Conservation (phyloP, 1,139 yeast genomes). For the Geotrichum cucujoidarum region DNA sequence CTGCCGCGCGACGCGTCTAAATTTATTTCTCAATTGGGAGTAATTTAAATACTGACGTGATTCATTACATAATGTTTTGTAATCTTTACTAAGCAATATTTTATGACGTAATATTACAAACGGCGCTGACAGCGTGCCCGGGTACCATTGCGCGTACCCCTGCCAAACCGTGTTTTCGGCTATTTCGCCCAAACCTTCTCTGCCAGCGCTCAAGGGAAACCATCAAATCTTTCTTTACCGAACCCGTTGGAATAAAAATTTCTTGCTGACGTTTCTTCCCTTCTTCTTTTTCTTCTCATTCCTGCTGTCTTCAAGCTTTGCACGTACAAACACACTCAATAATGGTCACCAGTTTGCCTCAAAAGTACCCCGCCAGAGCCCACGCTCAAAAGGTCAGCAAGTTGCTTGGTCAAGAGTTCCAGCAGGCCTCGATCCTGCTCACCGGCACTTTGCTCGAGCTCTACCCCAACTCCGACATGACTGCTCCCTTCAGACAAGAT, state of each 20-base stretch:
- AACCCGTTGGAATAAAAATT: neutral
- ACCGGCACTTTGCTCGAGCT: constrained; percentile 61
- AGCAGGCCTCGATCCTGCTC: constrained; percentile 45
- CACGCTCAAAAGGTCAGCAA: constrained; percentile 46
- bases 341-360: constrained; percentile 5
- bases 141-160: too few relatives aligned
- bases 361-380: constrained; percentile 53
- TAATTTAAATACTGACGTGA: neutral
- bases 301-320: neutral
- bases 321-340: neutral
- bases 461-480: constrained; percentile 77
- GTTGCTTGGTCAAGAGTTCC: constrained; percentile 32
- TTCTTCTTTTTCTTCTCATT: neutral
- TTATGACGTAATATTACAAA: too few relatives aligned
- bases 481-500: constrained; percentile 77
- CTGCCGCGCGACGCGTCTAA: neutral
- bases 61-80: neutral
- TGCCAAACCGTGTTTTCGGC: too few relatives aligned
- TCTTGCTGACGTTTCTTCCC: neutral
- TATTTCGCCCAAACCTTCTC: too few relatives aligned
- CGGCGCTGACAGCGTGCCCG: too few relatives aligned
- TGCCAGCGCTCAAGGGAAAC: too few relatives aligned
- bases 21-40: neutral
- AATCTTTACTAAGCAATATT: neutral
- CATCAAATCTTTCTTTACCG: too few relatives aligned